Conservation (phyloP, 768 basidiomycete genomes). For the Amanita muscaria region DNA sequence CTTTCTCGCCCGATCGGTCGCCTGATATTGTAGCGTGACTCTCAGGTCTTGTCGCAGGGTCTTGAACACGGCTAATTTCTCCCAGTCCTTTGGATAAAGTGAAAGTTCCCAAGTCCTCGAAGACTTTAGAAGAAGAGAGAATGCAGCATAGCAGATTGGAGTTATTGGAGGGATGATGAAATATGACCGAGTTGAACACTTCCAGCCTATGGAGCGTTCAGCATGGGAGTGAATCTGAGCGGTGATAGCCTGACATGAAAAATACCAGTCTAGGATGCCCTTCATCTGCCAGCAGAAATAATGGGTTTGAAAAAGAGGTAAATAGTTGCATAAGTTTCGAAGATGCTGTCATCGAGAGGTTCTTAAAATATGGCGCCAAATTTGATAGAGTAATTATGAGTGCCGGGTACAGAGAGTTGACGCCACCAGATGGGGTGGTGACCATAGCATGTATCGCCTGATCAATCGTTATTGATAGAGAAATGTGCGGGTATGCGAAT, state of each 20-base stretch:
- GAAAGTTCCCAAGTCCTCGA: conserved; percentile 89
- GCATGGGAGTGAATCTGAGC: not conserved
- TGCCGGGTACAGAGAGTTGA: conserved; percentile 86
- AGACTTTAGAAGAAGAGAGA: conserved; percentile 71
- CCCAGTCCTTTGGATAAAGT: conserved; percentile 79
- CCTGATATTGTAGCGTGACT: conserved; percentile 33
- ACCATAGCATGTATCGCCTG: conserved; percentile 88
- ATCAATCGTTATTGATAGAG: conserved; percentile 8
- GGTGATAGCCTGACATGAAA: conserved; percentile 52
- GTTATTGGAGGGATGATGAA: conserved; percentile 73
- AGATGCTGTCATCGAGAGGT: conserved; percentile 72
- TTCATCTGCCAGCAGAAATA: conserved; percentile 88
- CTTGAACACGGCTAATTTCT: conserved; percentile 70
- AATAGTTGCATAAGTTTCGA: conserved; percentile 84
- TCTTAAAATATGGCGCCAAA: conserved; percentile 76
- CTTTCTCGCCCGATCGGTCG: too few relatives aligned
- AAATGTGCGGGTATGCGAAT: conserved; percentile 1
- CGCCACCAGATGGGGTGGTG: conserved; percentile 73
- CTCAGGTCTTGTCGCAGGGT: conserved; percentile 62
- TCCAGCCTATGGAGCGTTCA: conserved; percentile 54
- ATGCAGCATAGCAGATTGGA: conserved; percentile 84
- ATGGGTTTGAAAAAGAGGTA: conserved; percentile 82
- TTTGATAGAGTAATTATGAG: conserved; percentile 88
- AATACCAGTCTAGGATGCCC: conserved; percentile 90
- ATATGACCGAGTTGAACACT: conserved; percentile 79